A percentile compares a stretch with the other conserved stretches of the same genome.
Evolutionary conservation across 495 filamentous ascomycete species (phyloP).

Genomic region (Xylaria longipes): DNA sequence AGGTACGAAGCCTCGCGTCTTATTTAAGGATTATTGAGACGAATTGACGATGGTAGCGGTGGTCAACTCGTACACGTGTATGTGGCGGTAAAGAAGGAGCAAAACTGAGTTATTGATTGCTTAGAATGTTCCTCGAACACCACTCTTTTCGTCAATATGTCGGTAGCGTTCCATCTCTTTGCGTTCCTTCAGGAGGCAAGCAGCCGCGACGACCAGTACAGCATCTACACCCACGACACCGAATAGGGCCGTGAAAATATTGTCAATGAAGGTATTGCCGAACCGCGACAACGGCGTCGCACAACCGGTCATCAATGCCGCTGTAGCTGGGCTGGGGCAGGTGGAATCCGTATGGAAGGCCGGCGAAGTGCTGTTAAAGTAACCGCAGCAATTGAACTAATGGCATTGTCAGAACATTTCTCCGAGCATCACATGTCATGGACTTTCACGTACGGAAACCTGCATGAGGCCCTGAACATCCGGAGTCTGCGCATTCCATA

Average conservation of each 20-base stretch:
- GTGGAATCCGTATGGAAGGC: conserved; percentile 65
- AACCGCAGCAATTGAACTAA: conserved; percentile 79
- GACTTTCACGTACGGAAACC: conserved; percentile 58
- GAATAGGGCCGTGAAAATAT: conserved; percentile 77
- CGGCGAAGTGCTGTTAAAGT: conserved; percentile 68
- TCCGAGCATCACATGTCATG: background rate
- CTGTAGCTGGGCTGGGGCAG: conserved; percentile 67
- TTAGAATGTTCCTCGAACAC: conserved; percentile 49
- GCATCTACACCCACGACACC: conserved; percentile 74
- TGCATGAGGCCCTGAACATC: conserved; percentile 68
- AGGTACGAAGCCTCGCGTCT: background rate
- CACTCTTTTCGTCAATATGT: conserved; percentile 75
- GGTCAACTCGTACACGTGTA: background rate
- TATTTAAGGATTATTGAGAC: background rate
- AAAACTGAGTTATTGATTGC: background rate
- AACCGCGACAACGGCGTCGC: conserved; percentile 65
- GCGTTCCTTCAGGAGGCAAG: conserved; percentile 73
- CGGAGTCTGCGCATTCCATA: conserved; percentile 62
- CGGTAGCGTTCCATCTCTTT: conserved; percentile 74
- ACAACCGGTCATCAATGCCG: conserved; percentile 70
- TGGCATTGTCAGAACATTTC: conserved; percentile 29
- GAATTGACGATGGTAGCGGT: background rate
- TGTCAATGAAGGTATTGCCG: conserved; percentile 70
- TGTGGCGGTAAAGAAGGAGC: background rate
- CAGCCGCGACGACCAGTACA: conserved; percentile 67